phyloP scores from a whole-genome alignment of 345 rosid genomes.

The Brassica cretica region DNA sequence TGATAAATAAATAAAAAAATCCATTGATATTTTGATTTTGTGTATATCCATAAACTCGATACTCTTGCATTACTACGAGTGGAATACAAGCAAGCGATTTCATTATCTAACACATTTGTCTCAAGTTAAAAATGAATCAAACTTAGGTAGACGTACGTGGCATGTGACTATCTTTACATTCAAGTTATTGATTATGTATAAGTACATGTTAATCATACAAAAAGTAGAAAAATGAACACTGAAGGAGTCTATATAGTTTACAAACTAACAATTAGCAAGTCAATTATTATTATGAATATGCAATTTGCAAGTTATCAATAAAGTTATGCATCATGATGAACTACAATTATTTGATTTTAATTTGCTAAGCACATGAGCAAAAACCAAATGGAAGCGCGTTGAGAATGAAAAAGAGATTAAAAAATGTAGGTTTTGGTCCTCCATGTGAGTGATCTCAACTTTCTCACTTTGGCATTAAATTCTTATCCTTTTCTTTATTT shows the following conservation, averaged over 20 bases:
- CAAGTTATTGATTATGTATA: neutral
- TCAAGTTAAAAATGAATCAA: neutral
- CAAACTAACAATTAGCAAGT: constrained; percentile 3
- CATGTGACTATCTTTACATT: constrained; percentile 12
- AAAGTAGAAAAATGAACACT: neutral
- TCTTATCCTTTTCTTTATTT: constrained; percentile 28
- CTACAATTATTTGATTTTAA: neutral
- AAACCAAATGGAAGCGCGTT: constrained; percentile 31
- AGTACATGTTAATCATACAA: neutral
- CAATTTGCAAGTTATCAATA: constrained; percentile 3
- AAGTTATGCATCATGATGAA: neutral
- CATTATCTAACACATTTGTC: constrained; percentile 13
- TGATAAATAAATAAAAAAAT: too few species aligned
- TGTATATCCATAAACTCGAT: neutral
- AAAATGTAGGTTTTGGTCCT: constrained; percentile 27
- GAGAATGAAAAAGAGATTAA: constrained; percentile 5
- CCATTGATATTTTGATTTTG: neutral
- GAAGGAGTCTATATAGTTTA: neutral
- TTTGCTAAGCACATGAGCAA: constrained; percentile 16
- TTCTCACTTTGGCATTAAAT: constrained; percentile 42
- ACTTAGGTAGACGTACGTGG: constrained; percentile 12
- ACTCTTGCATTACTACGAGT: constrained; percentile 6
- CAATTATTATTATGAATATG: neutral
- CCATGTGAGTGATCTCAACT: constrained; percentile 50
- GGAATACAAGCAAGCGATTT: constrained; percentile 1